These are phyloP conservation scores for Hypoxylon sp. DNA, from an alignment of 2,329 filamentous ascomycete genomes.

Conservation along the genomic window DNA sequence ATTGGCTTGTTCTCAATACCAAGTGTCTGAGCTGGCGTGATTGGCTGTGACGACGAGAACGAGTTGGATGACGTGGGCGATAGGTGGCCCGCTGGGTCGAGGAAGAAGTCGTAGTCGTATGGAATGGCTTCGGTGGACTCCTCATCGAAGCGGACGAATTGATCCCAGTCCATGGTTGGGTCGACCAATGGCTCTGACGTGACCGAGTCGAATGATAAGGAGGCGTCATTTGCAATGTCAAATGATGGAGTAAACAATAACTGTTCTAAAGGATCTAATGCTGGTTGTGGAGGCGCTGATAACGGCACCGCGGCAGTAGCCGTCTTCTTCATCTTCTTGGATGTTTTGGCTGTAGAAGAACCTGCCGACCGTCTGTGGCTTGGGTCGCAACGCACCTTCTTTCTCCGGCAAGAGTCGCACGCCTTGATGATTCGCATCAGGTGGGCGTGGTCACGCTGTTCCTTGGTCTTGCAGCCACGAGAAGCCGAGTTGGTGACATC, in stretches of 20 bases:
- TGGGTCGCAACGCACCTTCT: conserved; percentile 75
- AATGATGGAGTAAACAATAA: conserved; percentile 32
- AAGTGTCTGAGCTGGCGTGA: conserved; percentile 48
- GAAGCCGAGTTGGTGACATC: conserved; percentile 75
- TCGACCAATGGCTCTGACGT: conserved; percentile 44
- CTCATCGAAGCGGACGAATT: conserved; percentile 63
- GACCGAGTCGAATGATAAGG: conserved; percentile 43
- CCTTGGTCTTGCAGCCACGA: conserved; percentile 75
- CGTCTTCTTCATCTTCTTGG: conserved; percentile 61
- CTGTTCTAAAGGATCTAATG: conserved; percentile 32
- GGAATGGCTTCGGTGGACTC: conserved; percentile 54
- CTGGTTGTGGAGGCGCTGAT: conserved; percentile 44
- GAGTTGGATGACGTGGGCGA: conserved; percentile 56
- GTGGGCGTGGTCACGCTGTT: conserved; percentile 76
- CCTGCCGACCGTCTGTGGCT: conserved; percentile 67
- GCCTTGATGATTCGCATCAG: conserved; percentile 77
- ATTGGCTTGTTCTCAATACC: conserved; percentile 25
- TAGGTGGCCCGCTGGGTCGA: conserved; percentile 60
- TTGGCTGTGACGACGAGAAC: conserved; percentile 55
- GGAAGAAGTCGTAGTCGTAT: conserved; percentile 64
- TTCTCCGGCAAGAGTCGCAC: conserved; percentile 73
- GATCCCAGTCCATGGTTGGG: conserved; percentile 59
- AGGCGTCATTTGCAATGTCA: conserved; percentile 37
- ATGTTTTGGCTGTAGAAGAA: conserved; percentile 55
- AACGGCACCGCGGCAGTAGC: conserved; percentile 41